phyloP scores from a whole-genome alignment of 2,329 filamentous ascomycete genomes.

The Alternaria hordeiaustralica region DNA sequence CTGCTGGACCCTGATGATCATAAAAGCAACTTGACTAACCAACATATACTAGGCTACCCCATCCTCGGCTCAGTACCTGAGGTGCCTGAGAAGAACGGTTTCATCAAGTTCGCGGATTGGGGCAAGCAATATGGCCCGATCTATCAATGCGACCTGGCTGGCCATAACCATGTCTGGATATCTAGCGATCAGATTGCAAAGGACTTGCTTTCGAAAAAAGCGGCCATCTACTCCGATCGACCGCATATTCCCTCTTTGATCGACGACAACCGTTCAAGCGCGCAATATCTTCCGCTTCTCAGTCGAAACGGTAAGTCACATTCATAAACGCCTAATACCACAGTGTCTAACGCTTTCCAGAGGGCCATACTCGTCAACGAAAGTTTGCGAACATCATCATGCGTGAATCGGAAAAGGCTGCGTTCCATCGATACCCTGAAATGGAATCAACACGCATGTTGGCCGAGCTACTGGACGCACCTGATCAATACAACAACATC shows the following conservation, averaged over 20 bases:
- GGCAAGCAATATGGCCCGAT: conserved; percentile 54
- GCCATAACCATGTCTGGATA: conserved; percentile 56
- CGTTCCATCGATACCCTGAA: conserved; percentile 54
- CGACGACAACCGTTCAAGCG: conserved; percentile 53
- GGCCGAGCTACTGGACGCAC: conserved; percentile 53
- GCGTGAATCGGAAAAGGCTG: conserved; percentile 50
- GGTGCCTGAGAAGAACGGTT: conserved; percentile 52
- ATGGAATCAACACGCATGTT: conserved; percentile 54
- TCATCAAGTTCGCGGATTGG: conserved; percentile 57
- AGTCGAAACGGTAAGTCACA: conserved; percentile 50
- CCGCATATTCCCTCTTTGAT: conserved; percentile 55
- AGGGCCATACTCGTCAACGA: conserved; percentile 52
- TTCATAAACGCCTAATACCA: background rate
- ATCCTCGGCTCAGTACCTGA: conserved; percentile 53
- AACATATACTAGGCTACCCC: conserved; percentile 46
- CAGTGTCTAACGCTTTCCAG: conserved; percentile 32
- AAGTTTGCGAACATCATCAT: conserved; percentile 56
- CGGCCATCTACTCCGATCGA: conserved; percentile 55
- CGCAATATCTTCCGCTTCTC: conserved; percentile 54
- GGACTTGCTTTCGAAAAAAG: conserved; percentile 54
- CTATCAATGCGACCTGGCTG: conserved; percentile 54
- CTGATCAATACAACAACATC: conserved; percentile 51
- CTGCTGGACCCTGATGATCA: background rate
- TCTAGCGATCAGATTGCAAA: conserved; percentile 51
- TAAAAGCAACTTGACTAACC: conserved; percentile 13